Conservation (phyloP, 192 early-diverging fungal species). For the Gamsiella multidivaricata region DNA sequence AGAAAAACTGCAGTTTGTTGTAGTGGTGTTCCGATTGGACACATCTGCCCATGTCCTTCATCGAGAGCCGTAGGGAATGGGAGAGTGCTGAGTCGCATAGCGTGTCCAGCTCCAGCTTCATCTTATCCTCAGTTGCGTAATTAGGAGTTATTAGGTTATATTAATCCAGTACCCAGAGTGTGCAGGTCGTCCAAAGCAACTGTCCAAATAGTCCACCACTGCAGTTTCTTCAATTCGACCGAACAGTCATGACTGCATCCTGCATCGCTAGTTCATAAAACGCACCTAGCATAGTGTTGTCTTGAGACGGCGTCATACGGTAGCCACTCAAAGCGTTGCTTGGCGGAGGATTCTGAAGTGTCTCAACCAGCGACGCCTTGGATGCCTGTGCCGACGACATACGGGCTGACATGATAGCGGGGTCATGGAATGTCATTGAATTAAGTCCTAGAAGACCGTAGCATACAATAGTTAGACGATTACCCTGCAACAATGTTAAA, state of each 20-base stretch:
- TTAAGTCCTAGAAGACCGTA: conserved; percentile 8
- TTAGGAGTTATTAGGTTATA: too few relatives aligned
- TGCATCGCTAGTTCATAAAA: conserved; percentile 12
- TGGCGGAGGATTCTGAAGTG: conserved; percentile 25
- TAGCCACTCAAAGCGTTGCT: conserved; percentile 8
- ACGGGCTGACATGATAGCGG: conserved; percentile 68
- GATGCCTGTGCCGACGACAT: conserved; percentile 29
- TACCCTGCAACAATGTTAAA: too few relatives aligned
- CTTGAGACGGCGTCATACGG: conserved; percentile 20
- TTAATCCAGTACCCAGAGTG: too few relatives aligned
- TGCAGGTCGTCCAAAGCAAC: neutral
- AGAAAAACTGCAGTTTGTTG: too few relatives aligned
- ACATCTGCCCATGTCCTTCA: conserved; percentile 30
- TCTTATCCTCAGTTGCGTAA: too few relatives aligned
- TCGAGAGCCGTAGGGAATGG: conserved; percentile 14
- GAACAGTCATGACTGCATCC: conserved; percentile 11
- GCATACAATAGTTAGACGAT: too few relatives aligned
- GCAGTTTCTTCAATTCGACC: neutral
- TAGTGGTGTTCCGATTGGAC: neutral
- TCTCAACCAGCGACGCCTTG: conserved; percentile 31
- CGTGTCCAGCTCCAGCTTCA: neutral
- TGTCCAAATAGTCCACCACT: neutral
- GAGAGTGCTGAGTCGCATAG: neutral
- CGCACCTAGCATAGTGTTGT: conserved; percentile 38
- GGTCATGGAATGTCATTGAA: conserved; percentile 61